Percentiles rank a stretch among this genome's conserved stretches.
phyloP scores from a whole-genome alignment of 495 filamentous ascomycete genomes.

The Niebla homalea region DNA sequence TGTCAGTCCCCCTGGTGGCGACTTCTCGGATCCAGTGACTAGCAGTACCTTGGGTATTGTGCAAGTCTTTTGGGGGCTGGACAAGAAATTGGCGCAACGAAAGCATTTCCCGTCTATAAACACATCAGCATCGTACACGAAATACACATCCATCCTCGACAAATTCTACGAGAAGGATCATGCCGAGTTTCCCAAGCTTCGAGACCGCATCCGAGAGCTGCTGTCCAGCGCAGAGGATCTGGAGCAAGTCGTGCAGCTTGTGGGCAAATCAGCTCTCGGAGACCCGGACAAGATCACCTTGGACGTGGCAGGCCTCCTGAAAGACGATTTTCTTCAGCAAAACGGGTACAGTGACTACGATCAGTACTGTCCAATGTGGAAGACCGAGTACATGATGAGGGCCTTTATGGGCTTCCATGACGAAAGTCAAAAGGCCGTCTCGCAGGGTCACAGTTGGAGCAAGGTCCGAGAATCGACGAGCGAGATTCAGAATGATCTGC shows the following conservation, averaged over 20 bases:
- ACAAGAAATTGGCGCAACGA: slow-evolving; percentile 97
- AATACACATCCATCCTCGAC: slow-evolving; percentile 79
- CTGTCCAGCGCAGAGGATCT: slow-evolving; percentile 91
- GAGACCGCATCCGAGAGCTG: slow-evolving; percentile 84
- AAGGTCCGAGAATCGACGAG: slow-evolving; percentile 84
- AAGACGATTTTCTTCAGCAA: slow-evolving; percentile 98
- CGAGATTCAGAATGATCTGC: slow-evolving; percentile 69
- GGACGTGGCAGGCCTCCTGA: slow-evolving; percentile 80
- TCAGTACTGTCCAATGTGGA: slow-evolving; percentile 98
- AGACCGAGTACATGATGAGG: slow-evolving; percentile 99
- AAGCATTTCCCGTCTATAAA: slow-evolving; percentile 99
- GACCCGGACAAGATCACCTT: slow-evolving; percentile 98
- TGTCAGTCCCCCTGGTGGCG: slow-evolving; percentile 92
- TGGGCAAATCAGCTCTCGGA: slow-evolving; percentile 91
- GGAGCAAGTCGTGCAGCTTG: slow-evolving; percentile 96
- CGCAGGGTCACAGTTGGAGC: slow-evolving; percentile 76
- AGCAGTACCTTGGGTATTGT: slow-evolving; percentile 91
- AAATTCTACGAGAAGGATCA: slow-evolving; percentile 85
- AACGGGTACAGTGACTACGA: slow-evolving; percentile 99
- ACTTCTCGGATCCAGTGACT: slow-evolving; percentile 98
- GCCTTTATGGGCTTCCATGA: slow-evolving; percentile 96
- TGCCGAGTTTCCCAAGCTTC: slow-evolving; percentile 84
- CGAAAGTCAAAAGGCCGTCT: slow-evolving; percentile 88
- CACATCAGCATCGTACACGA: slow-evolving; percentile 89
- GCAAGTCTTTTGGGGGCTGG: slow-evolving; percentile 98